Percentiles rank a stretch among this genome's conserved stretches.
phyloP scores from a whole-genome alignment of 2,329 filamentous ascomycete genomes.

The Coniochaeta pulveracea region DNA sequence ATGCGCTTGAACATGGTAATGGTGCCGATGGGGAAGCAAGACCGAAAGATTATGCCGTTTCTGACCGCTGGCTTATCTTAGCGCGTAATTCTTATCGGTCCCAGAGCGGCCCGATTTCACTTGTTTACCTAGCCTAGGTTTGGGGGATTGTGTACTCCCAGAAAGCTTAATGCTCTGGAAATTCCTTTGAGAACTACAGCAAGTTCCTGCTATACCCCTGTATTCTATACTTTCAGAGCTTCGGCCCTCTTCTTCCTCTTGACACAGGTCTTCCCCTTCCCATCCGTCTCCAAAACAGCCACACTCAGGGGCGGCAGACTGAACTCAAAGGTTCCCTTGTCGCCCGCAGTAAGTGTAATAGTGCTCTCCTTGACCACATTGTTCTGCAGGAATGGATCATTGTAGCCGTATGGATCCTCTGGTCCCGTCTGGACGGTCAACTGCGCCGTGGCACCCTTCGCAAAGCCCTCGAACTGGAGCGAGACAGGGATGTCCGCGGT shows the following conservation, averaged over 20 bases:
- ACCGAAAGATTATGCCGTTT: too few species aligned
- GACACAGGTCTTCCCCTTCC: not conserved
- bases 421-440: constrained; percentile 34
- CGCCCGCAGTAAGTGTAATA: constrained; percentile 25
- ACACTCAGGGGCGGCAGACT: constrained; percentile 42
- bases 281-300: constrained; percentile 36
- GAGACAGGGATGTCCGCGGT: constrained; percentile 31
- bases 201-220: too few species aligned
- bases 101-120: too few species aligned
- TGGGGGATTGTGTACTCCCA: too few species aligned
- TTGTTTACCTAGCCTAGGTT: too few species aligned
- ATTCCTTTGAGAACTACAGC: too few species aligned
- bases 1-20: too few species aligned
- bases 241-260: constrained; percentile 3
- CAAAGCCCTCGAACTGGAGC: constrained; percentile 31
- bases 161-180: too few species aligned
- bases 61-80: too few species aligned
- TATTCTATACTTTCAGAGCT: too few species aligned
- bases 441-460: constrained; percentile 24
- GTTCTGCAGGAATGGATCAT: constrained; percentile 29
- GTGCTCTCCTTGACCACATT: constrained; percentile 36
- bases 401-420: constrained; percentile 28
- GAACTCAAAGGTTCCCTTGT: constrained; percentile 38
- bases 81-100: too few species aligned
- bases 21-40: too few species aligned